Conservation (phyloP, 1,284 basidiomycete species). For the Gomphus sp. region DNA sequence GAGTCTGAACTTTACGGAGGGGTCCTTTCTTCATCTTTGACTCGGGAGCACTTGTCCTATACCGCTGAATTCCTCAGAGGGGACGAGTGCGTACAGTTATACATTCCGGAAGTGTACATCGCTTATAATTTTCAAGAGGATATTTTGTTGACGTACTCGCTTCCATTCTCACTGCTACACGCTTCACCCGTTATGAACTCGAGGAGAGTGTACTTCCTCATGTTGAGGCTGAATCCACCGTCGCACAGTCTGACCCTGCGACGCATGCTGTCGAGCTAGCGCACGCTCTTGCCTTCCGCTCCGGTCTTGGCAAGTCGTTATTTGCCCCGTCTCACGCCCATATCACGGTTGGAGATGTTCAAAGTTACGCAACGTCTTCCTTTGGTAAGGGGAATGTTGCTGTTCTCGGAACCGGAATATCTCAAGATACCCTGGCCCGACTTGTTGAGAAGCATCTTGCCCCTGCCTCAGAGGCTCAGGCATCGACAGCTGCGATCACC, state of each 20-base stretch:
- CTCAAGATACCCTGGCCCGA: slow-evolving; percentile 55
- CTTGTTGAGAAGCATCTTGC: slow-evolving; percentile 68
- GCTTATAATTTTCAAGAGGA: slow-evolving; percentile 33
- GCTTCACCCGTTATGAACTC: slow-evolving; percentile 81
- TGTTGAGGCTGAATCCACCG: slow-evolving; percentile 60
- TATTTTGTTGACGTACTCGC: slow-evolving; percentile 85
- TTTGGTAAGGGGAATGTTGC: slow-evolving; percentile 77
- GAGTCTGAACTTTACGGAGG: slow-evolving; percentile 95
- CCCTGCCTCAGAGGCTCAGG: slow-evolving; percentile 31
- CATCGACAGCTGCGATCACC: slow-evolving; percentile 31
- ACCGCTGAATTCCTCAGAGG: slow-evolving; percentile 94
- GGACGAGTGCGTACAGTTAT: slow-evolving; percentile 74
- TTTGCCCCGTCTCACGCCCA: slow-evolving; percentile 66
- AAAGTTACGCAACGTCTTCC: slow-evolving; percentile 59
- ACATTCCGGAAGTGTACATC: slow-evolving; percentile 4
- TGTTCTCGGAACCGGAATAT: slow-evolving; percentile 80
- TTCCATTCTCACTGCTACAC: slow-evolving; percentile 73
- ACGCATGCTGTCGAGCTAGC: slow-evolving; percentile 73
- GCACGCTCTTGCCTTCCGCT: slow-evolving; percentile 84
- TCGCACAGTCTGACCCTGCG: slow-evolving; percentile 53
- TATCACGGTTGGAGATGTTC: slow-evolving; percentile 61
- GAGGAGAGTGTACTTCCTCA: slow-evolving; percentile 77
- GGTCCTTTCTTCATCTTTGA: slow-evolving; percentile 78
- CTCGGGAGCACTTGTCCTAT: slow-evolving; percentile 85
- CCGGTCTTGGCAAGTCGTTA: slow-evolving; percentile 81